phyloP scores from a whole-genome alignment of 345 rosid species.

The Luvunga scandens region DNA sequence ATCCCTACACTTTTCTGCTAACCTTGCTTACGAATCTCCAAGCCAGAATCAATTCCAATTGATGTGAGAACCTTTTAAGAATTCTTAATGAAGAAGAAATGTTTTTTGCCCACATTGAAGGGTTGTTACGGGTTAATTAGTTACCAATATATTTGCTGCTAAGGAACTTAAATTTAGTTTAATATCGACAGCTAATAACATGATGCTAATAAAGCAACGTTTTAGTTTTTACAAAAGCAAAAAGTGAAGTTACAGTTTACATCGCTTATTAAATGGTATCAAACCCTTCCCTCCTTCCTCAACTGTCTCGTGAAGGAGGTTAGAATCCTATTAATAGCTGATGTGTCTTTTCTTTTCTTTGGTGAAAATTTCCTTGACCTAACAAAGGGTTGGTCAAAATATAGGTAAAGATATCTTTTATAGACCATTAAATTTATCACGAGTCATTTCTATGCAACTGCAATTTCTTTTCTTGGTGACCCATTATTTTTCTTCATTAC shows the following conservation, averaged over 20 bases:
- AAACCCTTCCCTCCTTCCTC: neutral
- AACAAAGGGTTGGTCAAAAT: neutral
- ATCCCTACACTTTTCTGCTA: neutral
- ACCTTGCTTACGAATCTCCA: neutral
- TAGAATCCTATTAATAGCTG: no score
- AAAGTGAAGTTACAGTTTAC: neutral
- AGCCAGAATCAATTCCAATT: neutral
- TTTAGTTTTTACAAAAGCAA: neutral
- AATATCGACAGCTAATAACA: neutral
- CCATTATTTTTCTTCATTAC: no score
- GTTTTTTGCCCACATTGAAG: neutral
- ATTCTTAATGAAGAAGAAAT: neutral
- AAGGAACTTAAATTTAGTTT: neutral
- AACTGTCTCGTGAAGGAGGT: no score
- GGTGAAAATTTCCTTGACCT: no score
- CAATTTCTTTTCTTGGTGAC: no score
- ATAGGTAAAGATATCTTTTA: neutral
- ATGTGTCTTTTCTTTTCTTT: no score
- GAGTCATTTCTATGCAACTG: neutral
- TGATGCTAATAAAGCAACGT: neutral
- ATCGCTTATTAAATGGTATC: neutral
- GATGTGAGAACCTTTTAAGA: constrained; percentile 1
- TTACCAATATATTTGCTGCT: neutral
- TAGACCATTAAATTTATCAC: no score
- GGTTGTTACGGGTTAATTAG: neutral